A percentile compares a stretch with the other conserved stretches of the same genome.
Evolutionary conservation across 2,329 filamentous ascomycete genomes (phyloP).

Genomic region (Westerdykella sp.): DNA sequence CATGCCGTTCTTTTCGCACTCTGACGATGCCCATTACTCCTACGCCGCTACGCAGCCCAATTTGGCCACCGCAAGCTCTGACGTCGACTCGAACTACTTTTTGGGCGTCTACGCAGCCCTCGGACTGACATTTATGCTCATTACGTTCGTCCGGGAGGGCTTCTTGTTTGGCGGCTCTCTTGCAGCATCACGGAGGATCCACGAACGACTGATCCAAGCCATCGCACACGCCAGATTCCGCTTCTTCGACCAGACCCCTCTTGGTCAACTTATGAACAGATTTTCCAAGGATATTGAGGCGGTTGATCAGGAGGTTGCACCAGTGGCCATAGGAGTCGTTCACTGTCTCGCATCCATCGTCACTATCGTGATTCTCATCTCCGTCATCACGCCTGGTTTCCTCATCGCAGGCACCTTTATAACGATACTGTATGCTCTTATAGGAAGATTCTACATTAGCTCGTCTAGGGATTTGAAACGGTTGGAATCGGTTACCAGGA

Average conservation of each 20-base stretch:
- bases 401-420: constrained; percentile 83
- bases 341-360: constrained; percentile 64
- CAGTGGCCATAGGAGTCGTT: constrained; percentile 72
- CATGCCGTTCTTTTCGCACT: constrained; percentile 25
- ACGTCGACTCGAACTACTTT: constrained; percentile 79
- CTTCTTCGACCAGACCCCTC: constrained; percentile 93
- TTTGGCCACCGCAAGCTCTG: constrained; percentile 34
- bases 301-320: constrained; percentile 91
- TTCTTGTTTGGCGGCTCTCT: constrained; percentile 91
- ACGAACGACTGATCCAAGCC: constrained; percentile 67
- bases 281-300: constrained; percentile 97
- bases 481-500: constrained; percentile 87
- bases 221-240: constrained; percentile 89
- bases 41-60: constrained; percentile 38
- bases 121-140: constrained; percentile 67
- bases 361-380: constrained; percentile 83
- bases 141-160: constrained; percentile 75
- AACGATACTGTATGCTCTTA: constrained; percentile 69
- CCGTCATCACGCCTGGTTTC: constrained; percentile 83
- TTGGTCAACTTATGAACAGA: constrained; percentile 95
- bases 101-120: constrained; percentile 75
- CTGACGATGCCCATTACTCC: constrained; percentile 21
- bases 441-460: constrained; percentile 82
- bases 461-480: constrained; percentile 94
- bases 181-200: constrained; percentile 77